These are phyloP conservation scores for Lasiosphaeria miniovina DNA, from an alignment of 495 filamentous ascomycete species.

Conservation along the genomic window DNA sequence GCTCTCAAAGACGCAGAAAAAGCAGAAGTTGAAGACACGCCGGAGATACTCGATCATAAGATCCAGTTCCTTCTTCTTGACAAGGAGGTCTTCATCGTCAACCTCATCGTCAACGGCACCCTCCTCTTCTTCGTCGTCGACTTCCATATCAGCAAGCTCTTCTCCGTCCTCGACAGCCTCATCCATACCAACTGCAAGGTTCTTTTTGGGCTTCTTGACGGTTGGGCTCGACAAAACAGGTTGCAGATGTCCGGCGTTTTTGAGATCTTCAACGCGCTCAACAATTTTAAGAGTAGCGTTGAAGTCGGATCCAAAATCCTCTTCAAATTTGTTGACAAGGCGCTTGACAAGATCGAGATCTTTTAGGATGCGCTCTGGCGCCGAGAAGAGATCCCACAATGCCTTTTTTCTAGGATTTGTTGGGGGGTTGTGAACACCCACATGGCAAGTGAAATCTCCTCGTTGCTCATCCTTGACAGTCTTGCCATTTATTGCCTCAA, in stretches of 20 bases:
- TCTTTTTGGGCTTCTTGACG: conserved; percentile 60
- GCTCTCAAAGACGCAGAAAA: conserved; percentile 98
- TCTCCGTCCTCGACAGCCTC: conserved; percentile 70
- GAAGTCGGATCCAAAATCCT: conserved; percentile 67
- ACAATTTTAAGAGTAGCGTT: conserved; percentile 78
- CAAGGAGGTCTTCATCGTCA: conserved; percentile 83
- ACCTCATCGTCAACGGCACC: conserved; percentile 78
- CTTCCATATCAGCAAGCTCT: conserved; percentile 61
- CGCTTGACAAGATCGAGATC: conserved; percentile 77
- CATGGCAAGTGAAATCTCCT: conserved; percentile 95
- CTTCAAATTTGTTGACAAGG: conserved; percentile 74
- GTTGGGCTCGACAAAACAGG: conserved; percentile 56
- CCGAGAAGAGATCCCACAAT: conserved; percentile 91
- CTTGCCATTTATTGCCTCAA: conserved; percentile 92
- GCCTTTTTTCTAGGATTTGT: conserved; percentile 89
- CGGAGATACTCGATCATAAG: conserved; percentile 94
- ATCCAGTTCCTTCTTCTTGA: conserved; percentile 95
- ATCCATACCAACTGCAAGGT: conserved; percentile 57
- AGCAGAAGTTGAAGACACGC: conserved; percentile 96
- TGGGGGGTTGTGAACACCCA: conserved; percentile 90
- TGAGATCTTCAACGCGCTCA: conserved; percentile 77
- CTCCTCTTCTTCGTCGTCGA: conserved; percentile 70
- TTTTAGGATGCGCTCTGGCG: conserved; percentile 81
- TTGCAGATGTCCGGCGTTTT: conserved; percentile 69
- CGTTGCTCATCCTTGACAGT: conserved; percentile 89